Evolutionary conservation across 1,284 basidiomycete species (phyloP), one percentile per base, ranked within the genome.

Genomic region (Ustilago loliicola): DNA sequence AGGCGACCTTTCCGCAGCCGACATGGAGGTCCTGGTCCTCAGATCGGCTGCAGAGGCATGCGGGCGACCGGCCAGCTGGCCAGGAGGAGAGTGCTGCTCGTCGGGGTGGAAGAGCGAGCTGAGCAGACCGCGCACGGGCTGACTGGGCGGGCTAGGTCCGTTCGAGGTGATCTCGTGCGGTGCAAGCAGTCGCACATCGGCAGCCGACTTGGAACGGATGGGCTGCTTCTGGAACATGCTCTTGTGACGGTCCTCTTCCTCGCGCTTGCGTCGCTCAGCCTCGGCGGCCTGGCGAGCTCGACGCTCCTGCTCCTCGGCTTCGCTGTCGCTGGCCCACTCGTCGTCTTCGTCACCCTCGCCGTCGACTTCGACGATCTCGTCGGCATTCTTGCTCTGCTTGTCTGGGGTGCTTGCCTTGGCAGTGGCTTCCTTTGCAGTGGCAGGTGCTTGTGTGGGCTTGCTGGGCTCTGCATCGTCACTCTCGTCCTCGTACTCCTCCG

Each of bases 221-320:
- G 93, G 92, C 11, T 92, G 88, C 87, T 94, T 94, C 65, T 90
- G 89, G 82, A 95, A 94, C 89, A 94, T 89, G 19, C 92, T 91
- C 36, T 90, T 89, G 81, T 93, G 90, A 7, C 91, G 89, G 80
- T 91, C 90, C 19, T 89, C 91, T 82, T 93, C 91, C 47, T 78
- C 90, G 66, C n/a, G 89, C 89, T 62, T 66, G 56, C 75, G 64
- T 11, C 68, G 72, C 29, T 89, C 90, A 40, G 82, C 82, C 48
- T 75, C 79, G 21, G 79, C 83, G 21, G 80, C 79, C 36, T 79
- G 73, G 42, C 79, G 82, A 3, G 84, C 82, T 47, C 77, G 75
- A 19, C 79, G 82, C 53, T 85, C 79, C n/a, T 82, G 82, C 54
- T 83, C 85, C 38, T 87, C 86, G 15, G 83, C 82, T 57, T 81